Percentiles rank a stretch among this genome's conserved stretches.
These are phyloP conservation scores for Zygosaccharomyces bailii DNA, from an alignment of 805 yeast species.

Conservation along the genomic window DNA sequence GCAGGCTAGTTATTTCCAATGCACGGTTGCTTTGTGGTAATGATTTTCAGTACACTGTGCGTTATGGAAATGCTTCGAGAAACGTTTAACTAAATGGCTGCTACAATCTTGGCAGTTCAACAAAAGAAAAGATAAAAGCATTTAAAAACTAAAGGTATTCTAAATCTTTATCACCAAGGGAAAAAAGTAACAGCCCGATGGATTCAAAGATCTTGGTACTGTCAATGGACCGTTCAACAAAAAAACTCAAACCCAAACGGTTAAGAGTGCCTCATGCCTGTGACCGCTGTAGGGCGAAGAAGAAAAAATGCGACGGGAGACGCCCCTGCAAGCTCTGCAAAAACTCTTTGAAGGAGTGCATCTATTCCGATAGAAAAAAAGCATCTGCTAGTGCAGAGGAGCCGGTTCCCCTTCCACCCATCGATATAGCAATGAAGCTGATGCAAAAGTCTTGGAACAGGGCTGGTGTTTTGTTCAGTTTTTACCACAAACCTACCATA, in stretches of 20 bases:
- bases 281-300: constrained; percentile 69
- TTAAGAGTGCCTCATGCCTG: constrained; percentile 73
- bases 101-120: too few relatives aligned
- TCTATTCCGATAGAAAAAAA: constrained; percentile 8
- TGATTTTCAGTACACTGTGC: too few relatives aligned
- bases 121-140: too few relatives aligned
- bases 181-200: background rate
- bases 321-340: constrained; percentile 63
- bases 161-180: too few relatives aligned
- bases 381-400: constrained; percentile 1
- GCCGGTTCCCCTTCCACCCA: constrained; percentile 53
- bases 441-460: constrained; percentile 78
- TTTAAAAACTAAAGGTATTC: too few relatives aligned
- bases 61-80: too few relatives aligned
- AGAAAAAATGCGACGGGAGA: constrained; percentile 76
- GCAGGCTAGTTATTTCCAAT: too few relatives aligned
- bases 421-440: constrained; percentile 64
- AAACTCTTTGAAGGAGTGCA: constrained; percentile 9
- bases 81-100: too few relatives aligned
- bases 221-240: constrained; percentile 26
- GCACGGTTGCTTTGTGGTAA: too few relatives aligned
- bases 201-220: constrained; percentile 26
- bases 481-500: constrained; percentile 81
- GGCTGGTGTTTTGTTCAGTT: constrained; percentile 80
- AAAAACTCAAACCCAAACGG: constrained; percentile 42